Percentiles rank a stretch among this genome's conserved stretches.
Conservation (phyloP, 108 stramenopile species). For the Asterionellopsis glacialis region DNA sequence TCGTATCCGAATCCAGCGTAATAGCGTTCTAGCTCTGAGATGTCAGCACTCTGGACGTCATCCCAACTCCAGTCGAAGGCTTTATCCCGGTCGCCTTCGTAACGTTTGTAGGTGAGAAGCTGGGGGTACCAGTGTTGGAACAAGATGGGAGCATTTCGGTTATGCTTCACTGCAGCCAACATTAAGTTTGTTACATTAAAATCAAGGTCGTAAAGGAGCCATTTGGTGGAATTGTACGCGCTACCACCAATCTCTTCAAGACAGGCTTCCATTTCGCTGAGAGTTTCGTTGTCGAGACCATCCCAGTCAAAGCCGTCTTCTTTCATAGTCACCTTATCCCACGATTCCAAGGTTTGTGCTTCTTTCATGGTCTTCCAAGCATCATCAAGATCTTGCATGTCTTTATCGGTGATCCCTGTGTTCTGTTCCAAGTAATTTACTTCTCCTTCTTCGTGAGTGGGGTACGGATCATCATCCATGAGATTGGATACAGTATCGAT, state of each 20-base stretch:
- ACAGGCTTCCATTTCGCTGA: slow-evolving; percentile 34
- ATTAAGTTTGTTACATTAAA: slow-evolving; percentile 85
- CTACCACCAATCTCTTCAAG: slow-evolving; percentile 27
- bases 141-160: slow-evolving; percentile 69
- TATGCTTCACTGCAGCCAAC: slow-evolving; percentile 77
- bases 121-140: slow-evolving; percentile 84
- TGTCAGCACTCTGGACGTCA: slow-evolving; percentile 70
- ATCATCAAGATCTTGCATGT: slow-evolving; percentile 52
- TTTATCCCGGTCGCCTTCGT: slow-evolving; percentile 55
- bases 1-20: slow-evolving; percentile 75
- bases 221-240: slow-evolving; percentile 44
- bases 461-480: slow-evolving; percentile 61
- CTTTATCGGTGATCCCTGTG: slow-evolving; percentile 45
- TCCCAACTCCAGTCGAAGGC: slow-evolving; percentile 80
- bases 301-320: slow-evolving; percentile 42
- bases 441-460: slow-evolving; percentile 24
- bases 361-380: slow-evolving; percentile 47
- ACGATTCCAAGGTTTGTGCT: slow-evolving; percentile 41
- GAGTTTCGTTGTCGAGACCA: slow-evolving; percentile 39
- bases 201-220: slow-evolving; percentile 76
- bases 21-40: slow-evolving; percentile 67
- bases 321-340: slow-evolving; percentile 52
- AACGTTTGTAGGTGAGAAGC: slow-evolving; percentile 58
- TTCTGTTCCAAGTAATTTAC: slow-evolving; percentile 32
- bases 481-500: slow-evolving; percentile 31